A percentile compares a stretch with the other conserved stretches of the same genome.
Evolutionary conservation across 1,284 basidiomycete genomes (phyloP).

Genomic region (Coniophora puteana): DNA sequence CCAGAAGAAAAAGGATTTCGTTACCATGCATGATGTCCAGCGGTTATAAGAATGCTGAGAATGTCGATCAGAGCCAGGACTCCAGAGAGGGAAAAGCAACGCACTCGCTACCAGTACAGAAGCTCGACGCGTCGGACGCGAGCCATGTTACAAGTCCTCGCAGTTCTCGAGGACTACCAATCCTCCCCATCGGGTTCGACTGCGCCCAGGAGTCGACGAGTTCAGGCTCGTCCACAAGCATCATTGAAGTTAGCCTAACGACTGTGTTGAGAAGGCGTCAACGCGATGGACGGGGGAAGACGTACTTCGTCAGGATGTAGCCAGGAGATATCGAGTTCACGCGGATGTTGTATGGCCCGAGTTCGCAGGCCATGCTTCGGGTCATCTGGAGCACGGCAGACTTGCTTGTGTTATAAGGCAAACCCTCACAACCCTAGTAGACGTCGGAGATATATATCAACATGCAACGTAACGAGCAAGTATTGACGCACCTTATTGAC

Average conservation of each 20-base stretch:
- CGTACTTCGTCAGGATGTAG: slow-evolving; percentile 9
- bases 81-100: slow-evolving; percentile 9
- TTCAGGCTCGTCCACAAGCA: slow-evolving; percentile 62
- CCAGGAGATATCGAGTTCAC: slow-evolving; percentile 21
- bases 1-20: too few relatives aligned
- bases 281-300: neutral
- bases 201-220: slow-evolving; percentile 63
- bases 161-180: slow-evolving; percentile 38
- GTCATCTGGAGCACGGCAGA: slow-evolving; percentile 39
- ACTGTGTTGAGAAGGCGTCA: neutral
- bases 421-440: slow-evolving; percentile 32
- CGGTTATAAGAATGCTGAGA: neutral
- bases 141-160: slow-evolving; percentile 41
- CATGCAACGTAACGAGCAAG: slow-evolving; percentile 12
- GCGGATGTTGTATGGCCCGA: slow-evolving; percentile 35
- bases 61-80: too few relatives aligned
- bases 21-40: neutral
- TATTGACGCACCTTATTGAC: slow-evolving; percentile 57
- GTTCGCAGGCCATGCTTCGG: slow-evolving; percentile 40
- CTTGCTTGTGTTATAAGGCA: slow-evolving; percentile 31
- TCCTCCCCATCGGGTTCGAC: slow-evolving; percentile 59
- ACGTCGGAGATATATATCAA: neutral
- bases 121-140: slow-evolving; percentile 30
- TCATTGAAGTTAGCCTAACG: slow-evolving; percentile 64
- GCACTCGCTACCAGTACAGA: slow-evolving; percentile 30